phyloP scores from a whole-genome alignment of 2,329 filamentous ascomycete genomes.

The Colletotrichum eleusines region DNA sequence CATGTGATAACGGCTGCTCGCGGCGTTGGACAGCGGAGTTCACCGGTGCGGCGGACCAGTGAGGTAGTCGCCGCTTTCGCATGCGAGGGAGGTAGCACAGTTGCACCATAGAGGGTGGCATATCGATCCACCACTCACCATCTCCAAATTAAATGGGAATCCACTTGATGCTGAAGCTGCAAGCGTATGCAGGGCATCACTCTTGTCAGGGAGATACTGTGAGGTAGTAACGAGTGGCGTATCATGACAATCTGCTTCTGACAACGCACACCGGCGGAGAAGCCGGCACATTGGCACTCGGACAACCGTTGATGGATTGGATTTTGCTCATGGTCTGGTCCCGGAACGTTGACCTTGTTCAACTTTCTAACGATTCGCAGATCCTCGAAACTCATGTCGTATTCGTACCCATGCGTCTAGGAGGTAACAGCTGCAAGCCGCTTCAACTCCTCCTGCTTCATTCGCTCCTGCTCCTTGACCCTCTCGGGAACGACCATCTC shows the following conservation, averaged over 20 bases:
- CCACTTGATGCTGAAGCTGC: neutral
- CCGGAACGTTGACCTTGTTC: neutral
- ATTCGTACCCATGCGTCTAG: neutral
- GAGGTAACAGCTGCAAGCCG: slow-evolving; percentile 51
- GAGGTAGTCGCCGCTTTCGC: neutral
- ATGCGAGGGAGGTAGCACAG: neutral
- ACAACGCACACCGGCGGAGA: neutral
- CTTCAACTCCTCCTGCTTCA: slow-evolving; percentile 52
- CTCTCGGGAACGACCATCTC: slow-evolving; percentile 60
- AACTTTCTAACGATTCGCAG: no score
- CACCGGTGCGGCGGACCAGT: neutral
- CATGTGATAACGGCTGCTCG: neutral
- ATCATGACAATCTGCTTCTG: slow-evolving; percentile 8
- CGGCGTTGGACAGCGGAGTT: neutral
- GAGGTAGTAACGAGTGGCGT: neutral
- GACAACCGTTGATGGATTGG: neutral
- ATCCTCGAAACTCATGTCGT: no score
- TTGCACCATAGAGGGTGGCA: neutral
- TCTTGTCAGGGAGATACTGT: neutral
- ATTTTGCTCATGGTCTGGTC: neutral
- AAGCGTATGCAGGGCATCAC: neutral
- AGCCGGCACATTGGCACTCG: neutral
- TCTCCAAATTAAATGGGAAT: neutral
- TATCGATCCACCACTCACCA: neutral
- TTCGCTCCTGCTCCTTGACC: slow-evolving; percentile 47